These are phyloP conservation scores for Tetragonia tetragonoides DNA, from an alignment of 148 eudicot species.

Conservation along the genomic window DNA sequence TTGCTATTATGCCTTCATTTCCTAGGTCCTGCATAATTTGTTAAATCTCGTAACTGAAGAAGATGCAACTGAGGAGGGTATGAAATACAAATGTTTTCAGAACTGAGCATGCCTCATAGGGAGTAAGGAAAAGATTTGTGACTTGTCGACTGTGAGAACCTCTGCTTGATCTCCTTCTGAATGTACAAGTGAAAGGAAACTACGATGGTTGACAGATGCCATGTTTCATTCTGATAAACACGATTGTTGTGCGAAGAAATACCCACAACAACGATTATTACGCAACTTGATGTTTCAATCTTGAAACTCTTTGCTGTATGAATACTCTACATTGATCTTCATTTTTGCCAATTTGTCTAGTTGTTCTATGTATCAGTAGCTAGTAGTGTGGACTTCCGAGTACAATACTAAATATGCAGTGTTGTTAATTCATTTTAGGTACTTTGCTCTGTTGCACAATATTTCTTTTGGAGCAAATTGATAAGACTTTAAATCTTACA, in stretches of 20 bases:
- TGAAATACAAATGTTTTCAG: too few relatives aligned
- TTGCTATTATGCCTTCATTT: background rate
- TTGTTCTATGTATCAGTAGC: background rate
- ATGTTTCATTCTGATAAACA: constrained; percentile 5
- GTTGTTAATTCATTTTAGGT: background rate
- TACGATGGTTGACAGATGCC: background rate
- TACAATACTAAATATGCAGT: background rate
- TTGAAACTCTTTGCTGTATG: background rate
- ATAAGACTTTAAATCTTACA: constrained; percentile 4
- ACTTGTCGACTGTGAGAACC: background rate
- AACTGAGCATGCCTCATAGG: background rate
- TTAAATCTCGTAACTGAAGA: background rate
- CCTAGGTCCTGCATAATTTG: background rate
- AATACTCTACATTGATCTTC: background rate
- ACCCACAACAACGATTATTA: too few relatives aligned
- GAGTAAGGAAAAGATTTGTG: background rate
- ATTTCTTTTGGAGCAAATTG: background rate
- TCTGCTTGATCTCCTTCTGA: background rate
- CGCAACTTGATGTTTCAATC: background rate
- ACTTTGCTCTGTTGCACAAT: background rate
- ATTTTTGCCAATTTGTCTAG: background rate
- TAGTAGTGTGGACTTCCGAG: background rate
- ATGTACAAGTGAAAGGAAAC: background rate
- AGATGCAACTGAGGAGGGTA: background rate
- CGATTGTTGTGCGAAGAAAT: too few relatives aligned